Evolutionary conservation across 345 rosid genomes (phyloP), one percentile per base, ranked within the genome.

Genomic region (Carallia brachiata): DNA sequence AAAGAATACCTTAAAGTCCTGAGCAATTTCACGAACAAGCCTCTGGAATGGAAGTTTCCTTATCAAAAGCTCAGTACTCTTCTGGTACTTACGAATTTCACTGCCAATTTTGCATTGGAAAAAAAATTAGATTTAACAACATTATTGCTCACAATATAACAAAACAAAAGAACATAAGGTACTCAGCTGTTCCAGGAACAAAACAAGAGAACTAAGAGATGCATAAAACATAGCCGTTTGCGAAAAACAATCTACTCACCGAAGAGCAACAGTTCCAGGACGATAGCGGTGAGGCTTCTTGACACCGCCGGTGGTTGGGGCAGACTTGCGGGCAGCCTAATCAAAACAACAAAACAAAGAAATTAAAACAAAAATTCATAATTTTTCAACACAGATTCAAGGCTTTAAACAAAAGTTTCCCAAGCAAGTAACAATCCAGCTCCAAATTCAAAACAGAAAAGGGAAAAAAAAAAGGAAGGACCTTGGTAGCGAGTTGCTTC

Each of bases 401-500:
- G 47, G 9, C 47, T 39, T 9, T 2, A 1, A 7, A 40, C 4
- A 50, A 48, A 0, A 6, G 17, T 13, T 1, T 2, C 52, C 4
- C 28, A n/a, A 3, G 40, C 28, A 4, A 1, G 9, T 0, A 18
- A 52, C 10, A n/a, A 9, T 0, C 5, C 18, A 32, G 5, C 8
- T 1, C 23, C 40, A 13, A 55, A 17, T 0, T 4, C 36, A 36
- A 23, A 36, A 15, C 2, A 27, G 1, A 12, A 7, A 1, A 39
- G 6, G 6, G 30, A 3, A 6, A n/a, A 17, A 53, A 53, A 37
- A 34, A 12, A 37, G 1, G 10, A 27, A 15, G 15, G 7, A 89
- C 96, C 96, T 92, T 92, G 39, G 97, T 92, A 60, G 97, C 97
- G 1, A 92, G 94, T 70, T 92, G 97, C 90, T 92, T 92, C 90